Conservation (phyloP, 208 protist species). For the Leishmania tarentolae region DNA sequence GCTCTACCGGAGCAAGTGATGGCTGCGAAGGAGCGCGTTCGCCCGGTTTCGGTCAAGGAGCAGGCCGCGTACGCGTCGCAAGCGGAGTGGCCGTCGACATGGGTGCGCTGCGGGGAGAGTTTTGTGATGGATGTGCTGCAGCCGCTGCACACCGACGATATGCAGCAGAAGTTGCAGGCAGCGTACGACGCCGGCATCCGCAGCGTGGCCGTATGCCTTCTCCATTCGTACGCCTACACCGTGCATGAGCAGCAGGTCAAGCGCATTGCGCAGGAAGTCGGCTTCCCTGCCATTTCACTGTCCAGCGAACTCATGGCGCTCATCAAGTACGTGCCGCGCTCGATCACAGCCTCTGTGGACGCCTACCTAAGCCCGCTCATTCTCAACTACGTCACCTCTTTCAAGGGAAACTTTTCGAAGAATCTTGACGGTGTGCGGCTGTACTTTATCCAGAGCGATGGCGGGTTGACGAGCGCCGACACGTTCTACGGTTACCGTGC, state of each 20-base stretch:
- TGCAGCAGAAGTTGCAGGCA: constrained; percentile 43
- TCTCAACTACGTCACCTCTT: constrained; percentile 74
- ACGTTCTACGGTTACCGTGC: constrained; percentile 91
- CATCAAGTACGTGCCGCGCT: constrained; percentile 91
- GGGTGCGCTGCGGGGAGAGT: constrained; percentile 70
- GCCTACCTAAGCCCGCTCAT: constrained; percentile 96
- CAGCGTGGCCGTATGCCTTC: constrained; percentile 91
- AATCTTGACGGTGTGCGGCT: constrained; percentile 57
- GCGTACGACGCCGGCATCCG: constrained; percentile 77
- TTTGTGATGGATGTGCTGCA: constrained; percentile 72
- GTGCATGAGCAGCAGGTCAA: constrained; percentile 89
- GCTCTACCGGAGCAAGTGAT: constrained; percentile 88
- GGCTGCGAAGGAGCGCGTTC: constrained; percentile 90
- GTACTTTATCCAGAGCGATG: constrained; percentile 93
- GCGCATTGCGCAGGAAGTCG: constrained; percentile 78
- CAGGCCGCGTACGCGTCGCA: constrained; percentile 27
- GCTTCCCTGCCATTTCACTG: constrained; percentile 92
- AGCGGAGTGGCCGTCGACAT: constrained; percentile 45
- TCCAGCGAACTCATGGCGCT: constrained; percentile 93
- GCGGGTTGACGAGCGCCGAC: constrained; percentile 90
- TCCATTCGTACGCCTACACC: constrained; percentile 93
- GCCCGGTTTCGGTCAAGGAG: constrained; percentile 47
- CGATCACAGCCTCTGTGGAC: constrained; percentile 94
- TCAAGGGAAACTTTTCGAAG: constrained; percentile 61
- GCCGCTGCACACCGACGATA: constrained; percentile 50